Conservation (phyloP, 192 early-diverging fungal species). For the Pilaira anomala region DNA sequence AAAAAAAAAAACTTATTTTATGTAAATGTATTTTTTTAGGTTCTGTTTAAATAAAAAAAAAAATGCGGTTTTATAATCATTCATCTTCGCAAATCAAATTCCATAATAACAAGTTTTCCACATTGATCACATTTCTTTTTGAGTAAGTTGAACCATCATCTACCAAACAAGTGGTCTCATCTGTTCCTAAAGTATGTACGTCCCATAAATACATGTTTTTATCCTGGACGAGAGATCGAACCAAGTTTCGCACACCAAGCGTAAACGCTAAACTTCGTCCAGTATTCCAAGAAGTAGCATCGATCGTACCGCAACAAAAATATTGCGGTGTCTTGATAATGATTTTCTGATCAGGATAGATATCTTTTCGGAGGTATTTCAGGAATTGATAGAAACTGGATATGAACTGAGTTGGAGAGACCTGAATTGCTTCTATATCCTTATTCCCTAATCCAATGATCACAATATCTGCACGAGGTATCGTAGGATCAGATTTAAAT, state of each 20-base stretch:
- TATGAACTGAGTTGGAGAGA: conserved; percentile 17
- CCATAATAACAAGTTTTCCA: conserved; percentile 33
- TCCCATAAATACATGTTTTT: conserved; percentile 29
- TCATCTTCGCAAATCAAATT: conserved; percentile 3
- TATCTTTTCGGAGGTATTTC: neutral
- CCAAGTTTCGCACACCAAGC: conserved; percentile 10
- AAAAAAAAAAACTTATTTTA: no score
- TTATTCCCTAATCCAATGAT: conserved; percentile 27
- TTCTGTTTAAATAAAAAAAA: no score
- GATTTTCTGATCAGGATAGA: conserved; percentile 30
- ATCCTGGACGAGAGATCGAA: neutral
- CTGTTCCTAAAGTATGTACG: conserved; percentile 21
- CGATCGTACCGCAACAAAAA: conserved; percentile 18
- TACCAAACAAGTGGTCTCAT: conserved; percentile 17
- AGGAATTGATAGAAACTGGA: conserved; percentile 14
- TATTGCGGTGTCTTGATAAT: conserved; percentile 28
- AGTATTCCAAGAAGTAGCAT: conserved; percentile 28
- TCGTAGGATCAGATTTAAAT: neutral
- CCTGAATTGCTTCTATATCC: conserved; percentile 17
- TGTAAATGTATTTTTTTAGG: no score
- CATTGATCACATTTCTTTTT: conserved; percentile 23
- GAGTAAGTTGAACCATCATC: conserved; percentile 18
- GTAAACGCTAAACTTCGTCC: conserved; percentile 31
- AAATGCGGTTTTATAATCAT: no score
- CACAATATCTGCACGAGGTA: conserved; percentile 24